Base-by-base conservation (phyloP, 2,329 filamentous ascomycete species). In the Graphium sp. region DNA sequence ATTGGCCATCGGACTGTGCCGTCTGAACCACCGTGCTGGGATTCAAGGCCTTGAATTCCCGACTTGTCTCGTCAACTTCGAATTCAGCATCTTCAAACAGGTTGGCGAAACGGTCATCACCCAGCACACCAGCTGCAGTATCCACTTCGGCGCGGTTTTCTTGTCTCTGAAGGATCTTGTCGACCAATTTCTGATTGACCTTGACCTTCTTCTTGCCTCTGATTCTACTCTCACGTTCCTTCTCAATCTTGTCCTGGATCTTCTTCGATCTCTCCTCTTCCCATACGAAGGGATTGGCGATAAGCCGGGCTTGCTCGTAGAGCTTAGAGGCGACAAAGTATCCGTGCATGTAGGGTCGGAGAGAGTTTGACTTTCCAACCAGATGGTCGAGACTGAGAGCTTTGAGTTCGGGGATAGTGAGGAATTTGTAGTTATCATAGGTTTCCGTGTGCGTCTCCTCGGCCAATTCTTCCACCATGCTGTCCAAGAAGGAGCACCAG, bases 401-500 rank as follows among this genome's bases (percentile, higher is more conserved):
- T 41, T 80, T 79, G 30, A 98, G 63, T 49, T 98, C 85, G 24
- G 81, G 73, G 35, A 83, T 52, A 2, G 87, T 93, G 46, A 98
- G 62, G 68, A 98, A 98, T 55, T 95, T 98, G 70, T 87, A 95
- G 54, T 98, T 95, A 55, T 98, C 89, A 59, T 98, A 98, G 7
- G 89, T 82, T 41, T 89, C 76, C 18, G 76, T 77, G 34, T 61
- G 65, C 18, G 65, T 60, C 46, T 77, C 72, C 47, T 95, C 87
- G 7, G 87, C 87, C 83, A 98, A 94, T 53, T 98, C 91, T 56
- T 98, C 89, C 7, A 95, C 89, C 44, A 98, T 72, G 44, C 91
- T 94, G 54, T 98, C 91, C 36, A 98, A 59, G 69, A 95, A 95
- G 4, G 80, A 75, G 47, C 89, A 95, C 89, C 89, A 98, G 44